Percentiles rank a stretch among this genome's conserved stretches.
These are phyloP conservation scores for Candida maltosa DNA, from an alignment of 805 yeast genomes.

Conservation along the genomic window DNA sequence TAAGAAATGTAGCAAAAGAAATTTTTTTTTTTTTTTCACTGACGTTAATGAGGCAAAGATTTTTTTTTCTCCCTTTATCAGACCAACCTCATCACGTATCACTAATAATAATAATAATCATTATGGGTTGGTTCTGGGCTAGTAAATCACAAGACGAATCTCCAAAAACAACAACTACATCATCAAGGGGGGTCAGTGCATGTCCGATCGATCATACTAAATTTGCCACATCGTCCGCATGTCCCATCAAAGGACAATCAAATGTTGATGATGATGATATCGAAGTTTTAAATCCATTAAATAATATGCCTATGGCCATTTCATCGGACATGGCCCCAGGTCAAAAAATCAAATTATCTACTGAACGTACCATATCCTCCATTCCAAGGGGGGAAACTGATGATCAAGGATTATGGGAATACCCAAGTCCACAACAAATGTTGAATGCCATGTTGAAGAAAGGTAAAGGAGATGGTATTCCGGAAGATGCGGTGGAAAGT, in stretches of 20 bases:
- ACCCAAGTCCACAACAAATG: conserved; percentile 99
- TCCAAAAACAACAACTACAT: conserved; percentile 1
- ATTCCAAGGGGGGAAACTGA: conserved; percentile 78
- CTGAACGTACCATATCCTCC: conserved; percentile 76
- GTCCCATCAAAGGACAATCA: conserved; percentile 8
- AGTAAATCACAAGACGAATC: conserved; percentile 17
- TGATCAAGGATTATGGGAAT: conserved; percentile 87
- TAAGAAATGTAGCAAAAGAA: no score
- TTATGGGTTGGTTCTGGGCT: conserved; percentile 94
- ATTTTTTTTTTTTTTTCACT: no score
- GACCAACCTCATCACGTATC: no score
- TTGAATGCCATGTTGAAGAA: conserved; percentile 94
- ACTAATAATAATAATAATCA: conserved; percentile 6
- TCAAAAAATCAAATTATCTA: conserved; percentile 74
- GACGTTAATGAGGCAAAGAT: no score
- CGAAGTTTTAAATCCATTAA: conserved; percentile 66
- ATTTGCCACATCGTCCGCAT: conserved; percentile 8
- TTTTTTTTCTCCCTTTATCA: no score
- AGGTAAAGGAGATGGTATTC: conserved; percentile 83
- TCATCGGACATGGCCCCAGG: conserved; percentile 71
- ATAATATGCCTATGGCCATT: conserved; percentile 82
- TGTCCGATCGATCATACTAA: conserved; percentile 12
- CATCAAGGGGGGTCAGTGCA: neutral
- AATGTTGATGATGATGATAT: conserved; percentile 21
- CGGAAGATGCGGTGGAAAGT: conserved; percentile 91